Base-by-base conservation (phyloP, 2,329 filamentous ascomycete species). In the Dactylonectria estremocensis region DNA sequence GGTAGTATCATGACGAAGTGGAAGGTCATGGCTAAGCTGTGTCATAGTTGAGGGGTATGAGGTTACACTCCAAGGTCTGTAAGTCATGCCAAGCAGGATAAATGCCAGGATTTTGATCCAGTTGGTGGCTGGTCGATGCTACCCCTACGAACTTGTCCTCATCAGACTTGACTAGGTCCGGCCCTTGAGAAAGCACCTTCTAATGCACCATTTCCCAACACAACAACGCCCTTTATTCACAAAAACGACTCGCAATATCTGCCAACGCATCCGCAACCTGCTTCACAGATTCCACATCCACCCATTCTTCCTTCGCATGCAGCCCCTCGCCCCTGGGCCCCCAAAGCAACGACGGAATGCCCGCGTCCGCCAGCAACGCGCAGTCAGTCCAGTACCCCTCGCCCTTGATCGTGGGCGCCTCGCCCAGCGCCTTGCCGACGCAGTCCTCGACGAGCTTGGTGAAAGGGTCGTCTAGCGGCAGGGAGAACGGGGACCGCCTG, bases 251-350 rank as follows among this genome's bases (percentile, higher is more conserved):
- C 3, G 75, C 74, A 35, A 81, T 67, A 1, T 57, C 62, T 2
- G 68, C 71, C 52, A 83, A 67, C 1, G 74, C 68, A 5, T 76
- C 68, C 0, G 77, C 64, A 35, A 84, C 78, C 49, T 80, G 69
- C n/a, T 72, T 66, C 10, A 87, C 70, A 40, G 83, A 86, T 10
- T 83, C 72, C 2, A 83, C 77, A 22, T 84, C 80, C 0, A 85
- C 85, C 81, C 82, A 87, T 74, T 89, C 86, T 62, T 85, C 82
- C 56, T 84, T 85, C 1, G 78, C 80, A 70, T 89, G 85, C 4
- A 88, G 68, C 0, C 87, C 87, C n/a, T 82, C 80, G 0, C 85
- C 86, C 9, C 72, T 75, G 0, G 85, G 85, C 0, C 86, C 85
- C 73, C 82, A 87, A 1, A 88, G 77, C 16, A 88, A 75, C 0